These are phyloP conservation scores for Debaryomyces maramus DNA, from an alignment of 805 yeast species.

Conservation along the genomic window DNA sequence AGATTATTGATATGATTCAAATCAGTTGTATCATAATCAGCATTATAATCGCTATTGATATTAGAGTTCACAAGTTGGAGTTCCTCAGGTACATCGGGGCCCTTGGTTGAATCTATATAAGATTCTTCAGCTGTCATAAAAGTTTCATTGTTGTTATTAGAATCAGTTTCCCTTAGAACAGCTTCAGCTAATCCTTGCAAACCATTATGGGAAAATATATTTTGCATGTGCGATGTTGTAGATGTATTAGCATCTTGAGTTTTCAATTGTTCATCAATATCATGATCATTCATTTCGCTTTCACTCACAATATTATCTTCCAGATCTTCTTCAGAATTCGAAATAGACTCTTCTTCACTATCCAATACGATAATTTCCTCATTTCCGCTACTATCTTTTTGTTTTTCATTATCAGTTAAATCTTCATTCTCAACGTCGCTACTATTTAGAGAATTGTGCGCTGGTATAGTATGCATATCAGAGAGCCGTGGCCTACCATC, in stretches of 20 bases:
- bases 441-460: too few species aligned
- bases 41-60: slow-evolving; percentile 19
- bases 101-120: too few species aligned
- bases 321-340: slow-evolving; percentile 21
- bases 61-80: too few species aligned
- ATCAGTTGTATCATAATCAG: slow-evolving; percentile 14
- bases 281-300: slow-evolving; percentile 20
- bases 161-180: slow-evolving; percentile 12
- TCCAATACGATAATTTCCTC: slow-evolving; percentile 8
- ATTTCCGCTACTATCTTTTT: slow-evolving; percentile 14
- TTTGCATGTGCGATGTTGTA: slow-evolving; percentile 13
- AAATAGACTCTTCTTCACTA: slow-evolving; percentile 26
- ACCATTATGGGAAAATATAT: slow-evolving; percentile 7
- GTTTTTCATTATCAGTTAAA: too few species aligned
- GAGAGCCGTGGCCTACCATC: too few species aligned
- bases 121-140: neutral
- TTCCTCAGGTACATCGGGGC: too few species aligned
- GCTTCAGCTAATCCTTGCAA: slow-evolving; percentile 15
- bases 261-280: slow-evolving; percentile 4
- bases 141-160: slow-evolving; percentile 1
- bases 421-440: too few species aligned
- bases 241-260: slow-evolving; percentile 12
- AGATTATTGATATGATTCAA: neutral
- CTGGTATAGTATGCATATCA: too few species aligned
- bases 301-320: slow-evolving; percentile 17